Evolutionary conservation across 352 stramenopile genomes (phyloP).

Genomic region (Thraustotheca clavata): DNA sequence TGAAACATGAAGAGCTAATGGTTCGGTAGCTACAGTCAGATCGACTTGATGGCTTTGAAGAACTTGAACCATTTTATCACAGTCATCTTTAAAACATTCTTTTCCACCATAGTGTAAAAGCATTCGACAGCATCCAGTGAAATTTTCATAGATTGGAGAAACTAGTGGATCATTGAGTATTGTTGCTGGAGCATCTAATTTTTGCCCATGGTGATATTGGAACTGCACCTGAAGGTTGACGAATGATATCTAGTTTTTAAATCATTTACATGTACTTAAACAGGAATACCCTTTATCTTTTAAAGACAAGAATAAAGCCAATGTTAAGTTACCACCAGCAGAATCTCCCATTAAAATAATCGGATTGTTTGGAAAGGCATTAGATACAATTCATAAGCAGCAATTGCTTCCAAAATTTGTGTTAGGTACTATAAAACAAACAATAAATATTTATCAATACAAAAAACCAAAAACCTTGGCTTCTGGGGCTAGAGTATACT

Average conservation of each 20-base stretch:
- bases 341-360: slow-evolving; percentile 17
- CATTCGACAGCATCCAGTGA: neutral
- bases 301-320: neutral
- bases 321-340: slow-evolving; percentile 5
- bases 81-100: slow-evolving; percentile 13
- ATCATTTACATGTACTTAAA: too few species aligned
- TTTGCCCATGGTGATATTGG: slow-evolving; percentile 6
- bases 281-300: neutral
- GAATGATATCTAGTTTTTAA: neutral
- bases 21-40: slow-evolving; percentile 4
- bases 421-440: slow-evolving; percentile 1
- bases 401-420: slow-evolving; percentile 3
- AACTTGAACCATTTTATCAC: neutral
- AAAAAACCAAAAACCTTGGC: neutral
- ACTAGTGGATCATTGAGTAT: slow-evolving; percentile 4
- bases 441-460: neutral
- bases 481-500: slow-evolving; percentile 15
- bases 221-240: neutral
- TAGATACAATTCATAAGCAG: slow-evolving; percentile 1
- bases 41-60: neutral
- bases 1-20: slow-evolving; percentile 6
- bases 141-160: neutral
- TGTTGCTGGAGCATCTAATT: neutral
- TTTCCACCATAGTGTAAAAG: slow-evolving; percentile 19
- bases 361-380: neutral